Percentiles rank a stretch among this genome's conserved stretches.
phyloP scores from a whole-genome alignment of 2,329 filamentous ascomycete genomes.

The Epichloe bromicola region DNA sequence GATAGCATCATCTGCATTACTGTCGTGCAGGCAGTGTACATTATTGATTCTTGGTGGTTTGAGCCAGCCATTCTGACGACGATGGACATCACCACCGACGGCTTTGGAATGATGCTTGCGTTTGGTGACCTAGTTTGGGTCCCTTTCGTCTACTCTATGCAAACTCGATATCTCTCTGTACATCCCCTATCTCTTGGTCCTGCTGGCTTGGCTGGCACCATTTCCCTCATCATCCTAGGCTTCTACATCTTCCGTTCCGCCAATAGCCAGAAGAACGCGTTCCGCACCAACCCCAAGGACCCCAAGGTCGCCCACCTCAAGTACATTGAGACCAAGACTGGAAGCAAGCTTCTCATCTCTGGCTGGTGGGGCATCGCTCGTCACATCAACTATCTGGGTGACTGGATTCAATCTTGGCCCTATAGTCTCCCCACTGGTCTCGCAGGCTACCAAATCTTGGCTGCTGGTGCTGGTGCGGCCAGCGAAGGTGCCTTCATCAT shows the following conservation, averaged over 20 bases:
- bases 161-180: conserved; percentile 71
- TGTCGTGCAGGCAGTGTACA: conserved; percentile 66
- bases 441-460: conserved; percentile 64
- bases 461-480: conserved; percentile 33
- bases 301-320: conserved; percentile 66
- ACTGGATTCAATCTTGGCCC: conserved; percentile 89
- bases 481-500: conserved; percentile 42
- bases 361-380: conserved; percentile 91
- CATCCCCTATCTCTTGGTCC: conserved; percentile 71
- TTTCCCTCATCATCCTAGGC: conserved; percentile 56
- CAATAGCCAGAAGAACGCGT: conserved; percentile 90
- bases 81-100: conserved; percentile 87
- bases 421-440: conserved; percentile 79
- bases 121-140: conserved; percentile 92
- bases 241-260: conserved; percentile 88
- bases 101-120: conserved; percentile 88
- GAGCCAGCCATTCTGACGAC: conserved; percentile 83
- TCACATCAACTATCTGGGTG: conserved; percentile 92
- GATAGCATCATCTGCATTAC: conserved; percentile 77
- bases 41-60: conserved; percentile 75
- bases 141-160: conserved; percentile 76
- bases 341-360: conserved; percentile 66
- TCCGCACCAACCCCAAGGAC: conserved; percentile 77
- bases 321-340: conserved; percentile 73
- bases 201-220: conserved; percentile 48